Base-by-base conservation (phyloP, 352 stramenopile species). In the Phytopythium ostracodes region DNA sequence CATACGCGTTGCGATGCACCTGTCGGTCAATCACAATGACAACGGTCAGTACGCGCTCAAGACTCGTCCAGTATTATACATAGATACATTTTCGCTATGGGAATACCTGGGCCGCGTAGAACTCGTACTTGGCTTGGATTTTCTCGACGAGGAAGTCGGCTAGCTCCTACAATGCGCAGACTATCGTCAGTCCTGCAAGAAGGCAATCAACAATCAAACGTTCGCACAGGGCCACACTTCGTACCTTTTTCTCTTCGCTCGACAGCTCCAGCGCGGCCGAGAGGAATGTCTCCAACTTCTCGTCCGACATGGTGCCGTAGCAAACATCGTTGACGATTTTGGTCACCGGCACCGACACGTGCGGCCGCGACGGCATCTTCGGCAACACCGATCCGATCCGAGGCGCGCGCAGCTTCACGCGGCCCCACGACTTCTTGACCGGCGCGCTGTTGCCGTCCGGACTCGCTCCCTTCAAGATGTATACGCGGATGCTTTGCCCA, bases 291-390 rank as follows among this genome's bases (percentile, higher is more conserved):
- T 84, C 79, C 50, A 88, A 63, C 53, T 92, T 91, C 33, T 91
- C 85, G 44, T 91, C 80, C 22, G 76, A 84, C 8, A 91, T 69
- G 17, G 68, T 89, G 7, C 82, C 82, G 54, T 90, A 92, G 65
- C 81, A 92, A 33, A 92, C 79, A n/a, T 88, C 84, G 64, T 91
- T 92, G 24, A 96, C 81, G 22, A 96, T 58, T 65, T 96, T 96
- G 10, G 77, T 80, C n/a, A 85, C 72, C 0, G 71, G 56, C 0
- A 76, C 68, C 24, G 80, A 80, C 44, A 83, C 77, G 56, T 86
- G 85, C 20, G 81, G 78, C 22, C 81, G 79, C 31, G 56, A 66
- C 25, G 81, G 70, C 68, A 78, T 75, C 58, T 94, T 94, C 36
- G 83, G 79, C 27, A 94, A 63, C 17, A 91, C 78, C 24, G 76